Conservation (phyloP, 495 filamentous ascomycete species). For the Apodospora peruviana region DNA sequence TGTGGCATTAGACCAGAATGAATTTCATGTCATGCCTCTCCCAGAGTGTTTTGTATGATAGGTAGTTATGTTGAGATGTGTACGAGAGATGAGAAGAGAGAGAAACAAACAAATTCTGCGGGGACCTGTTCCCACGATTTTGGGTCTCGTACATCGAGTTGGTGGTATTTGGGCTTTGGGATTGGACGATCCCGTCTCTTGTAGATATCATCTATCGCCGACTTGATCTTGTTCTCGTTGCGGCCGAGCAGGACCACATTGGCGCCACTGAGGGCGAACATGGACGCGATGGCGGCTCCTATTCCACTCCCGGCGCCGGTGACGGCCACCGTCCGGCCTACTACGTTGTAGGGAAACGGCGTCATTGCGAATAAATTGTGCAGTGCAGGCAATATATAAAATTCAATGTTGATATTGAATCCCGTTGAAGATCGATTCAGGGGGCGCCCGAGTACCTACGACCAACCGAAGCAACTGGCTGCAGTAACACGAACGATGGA, state of each 20-base stretch:
- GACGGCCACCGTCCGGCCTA: slow-evolving; percentile 31
- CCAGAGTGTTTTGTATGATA: not conserved
- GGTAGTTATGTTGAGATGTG: no score
- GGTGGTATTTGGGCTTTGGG: not conserved
- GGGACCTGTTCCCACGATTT: not conserved
- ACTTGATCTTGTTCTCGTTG: slow-evolving; percentile 33
- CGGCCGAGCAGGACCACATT: slow-evolving; percentile 52
- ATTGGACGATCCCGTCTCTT: not conserved
- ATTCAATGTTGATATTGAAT: no score
- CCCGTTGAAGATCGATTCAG: no score
- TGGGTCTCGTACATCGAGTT: not conserved
- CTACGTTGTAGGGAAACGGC: slow-evolving; percentile 14
- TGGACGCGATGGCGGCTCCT: slow-evolving; percentile 52
- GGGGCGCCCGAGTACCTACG: no score
- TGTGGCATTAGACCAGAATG: no score
- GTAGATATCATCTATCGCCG: no score
- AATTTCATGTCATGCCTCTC: no score
- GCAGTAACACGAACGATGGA: no score
- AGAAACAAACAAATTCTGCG: not conserved
- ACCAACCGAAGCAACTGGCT: no score
- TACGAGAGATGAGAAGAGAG: not conserved
- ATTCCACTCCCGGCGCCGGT: slow-evolving; percentile 38
- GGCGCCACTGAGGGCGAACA: slow-evolving; percentile 60
- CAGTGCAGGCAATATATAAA: no score
- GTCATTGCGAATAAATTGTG: slow-evolving; percentile 3